Base-by-base conservation (phyloP, 2,329 filamentous ascomycete genomes). In the Gyromitra esculenta region DNA sequence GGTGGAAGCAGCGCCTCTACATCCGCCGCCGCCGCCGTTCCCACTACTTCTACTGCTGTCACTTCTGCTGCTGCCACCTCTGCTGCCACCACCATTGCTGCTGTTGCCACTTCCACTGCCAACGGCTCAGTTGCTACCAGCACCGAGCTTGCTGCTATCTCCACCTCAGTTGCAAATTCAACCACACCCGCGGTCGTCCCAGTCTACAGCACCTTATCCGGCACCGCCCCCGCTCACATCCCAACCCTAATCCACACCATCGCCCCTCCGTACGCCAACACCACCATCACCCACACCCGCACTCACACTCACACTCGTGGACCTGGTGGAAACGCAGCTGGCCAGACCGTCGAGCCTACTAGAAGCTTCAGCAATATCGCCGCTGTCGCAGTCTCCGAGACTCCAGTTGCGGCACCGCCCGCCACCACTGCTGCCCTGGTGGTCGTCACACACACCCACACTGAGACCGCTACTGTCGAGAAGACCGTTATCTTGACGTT, bases 401-500 rank as follows among this genome's bases (percentile, higher is more conserved):
- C 70, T 25, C 15, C 68, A 31, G 39, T 60, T 43, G 54, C 15
- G 52, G 54, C 35, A 0, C 50, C 65, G 1, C 62, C 31, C 25
- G 39, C 63, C 13, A 68, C 68, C 31, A 37, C 45, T 6, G 54
- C 60, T 13, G 37, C 52, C 11, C 9, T n/a, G 4, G 41, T 45
- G 9, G 73, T 69, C 11, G n/a, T 59, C n/a, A n/a, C 56, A 7
- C 21, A 60, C 11, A 76, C 74, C 15, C 35, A 60, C 69, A 71
- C 66, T 5, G 57, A 67, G 62, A 76, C 73, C 13, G 43, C 68
- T 18, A 64, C 71, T 31, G 37, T 76, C 18, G 74, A 76, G 63
- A 76, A 76, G 74, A 73, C 63, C 11, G 69, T 76, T 35, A 73
- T 68, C 13, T 67, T 77, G 70, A 84, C 69, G 2, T 72, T 72